Evolutionary conservation across 2,329 filamentous ascomycete species (phyloP).

Genomic region (Aspergillus jensenii): DNA sequence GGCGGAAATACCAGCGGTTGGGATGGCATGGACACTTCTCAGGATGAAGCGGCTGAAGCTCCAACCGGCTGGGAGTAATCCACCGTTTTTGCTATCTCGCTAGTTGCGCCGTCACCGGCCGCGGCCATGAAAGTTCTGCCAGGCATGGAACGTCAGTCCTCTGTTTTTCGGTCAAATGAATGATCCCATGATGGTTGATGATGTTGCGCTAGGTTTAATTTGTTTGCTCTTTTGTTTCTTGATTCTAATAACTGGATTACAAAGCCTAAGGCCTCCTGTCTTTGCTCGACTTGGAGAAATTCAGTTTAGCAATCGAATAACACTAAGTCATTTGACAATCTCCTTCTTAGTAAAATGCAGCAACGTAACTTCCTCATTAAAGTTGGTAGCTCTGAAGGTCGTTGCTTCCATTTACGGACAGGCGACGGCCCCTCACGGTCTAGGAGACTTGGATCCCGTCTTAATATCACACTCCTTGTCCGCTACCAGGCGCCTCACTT

Average conservation of each 20-base stretch:
- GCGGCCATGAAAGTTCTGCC: background rate
- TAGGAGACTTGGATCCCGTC: background rate
- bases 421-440: too few species aligned
- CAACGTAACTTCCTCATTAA: background rate
- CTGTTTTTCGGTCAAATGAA: background rate
- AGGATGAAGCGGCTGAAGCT: constrained; percentile 9
- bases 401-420: background rate
- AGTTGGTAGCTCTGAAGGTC: background rate
- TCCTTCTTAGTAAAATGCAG: background rate
- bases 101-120: background rate
- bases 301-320: background rate
- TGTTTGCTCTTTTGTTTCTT: background rate
- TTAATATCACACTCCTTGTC: background rate
- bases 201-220: background rate
- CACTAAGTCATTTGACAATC: background rate
- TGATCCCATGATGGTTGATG: too few species aligned
- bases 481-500: background rate
- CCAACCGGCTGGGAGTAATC: constrained; percentile 1
- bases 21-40: constrained; percentile 15
- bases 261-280: background rate
- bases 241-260: background rate
- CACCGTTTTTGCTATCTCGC: background rate
- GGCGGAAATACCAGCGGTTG: constrained; percentile 16
- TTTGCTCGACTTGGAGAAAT: background rate
- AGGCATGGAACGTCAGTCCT: background rate